These are phyloP conservation scores for Incumbomyces delicatus DNA, from an alignment of 2,329 filamentous ascomycete genomes.

Conservation along the genomic window DNA sequence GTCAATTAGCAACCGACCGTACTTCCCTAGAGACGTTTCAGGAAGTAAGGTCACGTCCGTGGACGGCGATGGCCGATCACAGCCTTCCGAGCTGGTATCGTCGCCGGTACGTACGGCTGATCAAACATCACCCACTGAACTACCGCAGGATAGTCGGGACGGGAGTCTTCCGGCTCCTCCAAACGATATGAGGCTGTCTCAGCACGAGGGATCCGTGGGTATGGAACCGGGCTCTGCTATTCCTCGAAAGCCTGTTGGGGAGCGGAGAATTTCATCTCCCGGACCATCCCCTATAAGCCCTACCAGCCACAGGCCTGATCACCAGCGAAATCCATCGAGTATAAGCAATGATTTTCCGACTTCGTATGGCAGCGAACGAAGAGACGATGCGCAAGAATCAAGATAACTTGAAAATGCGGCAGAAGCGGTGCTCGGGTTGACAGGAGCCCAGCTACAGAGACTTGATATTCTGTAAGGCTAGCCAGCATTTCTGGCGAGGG, in stretches of 20 bases:
- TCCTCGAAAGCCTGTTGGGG: neutral
- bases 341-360: neutral
- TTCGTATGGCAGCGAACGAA: neutral
- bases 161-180: neutral
- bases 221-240: conserved; percentile 1
- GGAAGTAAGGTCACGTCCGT: neutral
- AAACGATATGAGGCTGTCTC: neutral
- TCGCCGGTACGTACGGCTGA: no score
- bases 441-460: no score
- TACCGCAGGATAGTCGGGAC: neutral
- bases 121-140: neutral
- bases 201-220: neutral
- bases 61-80: neutral
- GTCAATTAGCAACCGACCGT: neutral
- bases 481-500: no score
- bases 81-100: neutral
- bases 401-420: no score
- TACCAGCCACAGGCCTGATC: neutral
- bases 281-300: neutral
- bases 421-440: no score
- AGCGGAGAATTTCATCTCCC: neutral
- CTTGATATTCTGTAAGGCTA: no score
- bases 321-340: neutral
- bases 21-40: neutral
- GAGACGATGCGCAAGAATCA: neutral